phyloP scores from a whole-genome alignment of 345 rosid species.

The Euphorbia peplus region DNA sequence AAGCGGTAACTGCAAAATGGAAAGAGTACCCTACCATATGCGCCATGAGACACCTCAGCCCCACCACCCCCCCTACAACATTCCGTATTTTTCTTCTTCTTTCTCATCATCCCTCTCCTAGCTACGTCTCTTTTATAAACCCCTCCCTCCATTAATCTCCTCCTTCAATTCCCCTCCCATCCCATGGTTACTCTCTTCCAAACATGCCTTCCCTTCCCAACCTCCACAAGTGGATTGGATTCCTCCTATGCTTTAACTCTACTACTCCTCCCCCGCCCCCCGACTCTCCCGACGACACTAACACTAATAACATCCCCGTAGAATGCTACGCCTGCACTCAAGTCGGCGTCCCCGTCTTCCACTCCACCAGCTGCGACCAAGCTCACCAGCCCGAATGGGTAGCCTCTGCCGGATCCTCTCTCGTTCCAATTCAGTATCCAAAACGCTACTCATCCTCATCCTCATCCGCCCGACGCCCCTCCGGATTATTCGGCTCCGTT shows the following conservation, averaged over 20 bases:
- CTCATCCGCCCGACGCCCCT: constrained; percentile 11
- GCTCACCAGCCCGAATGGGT: constrained; percentile 92
- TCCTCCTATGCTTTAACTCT: constrained; percentile 6
- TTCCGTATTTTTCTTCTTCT: not conserved
- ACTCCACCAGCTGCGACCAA: constrained; percentile 91
- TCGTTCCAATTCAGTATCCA: constrained; percentile 66
- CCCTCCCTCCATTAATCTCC: too few relatives aligned
- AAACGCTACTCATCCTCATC: constrained; percentile 11
- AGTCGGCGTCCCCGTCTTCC: constrained; percentile 86
- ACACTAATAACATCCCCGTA: constrained; percentile 26
- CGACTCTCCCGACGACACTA: not conserved
- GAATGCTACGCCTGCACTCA: constrained; percentile 97
- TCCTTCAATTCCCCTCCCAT: constrained; percentile 29
- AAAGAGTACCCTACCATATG: not conserved
- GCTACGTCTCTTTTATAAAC: constrained; percentile 27
- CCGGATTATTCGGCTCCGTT: constrained; percentile 35
- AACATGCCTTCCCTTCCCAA: constrained; percentile 39
- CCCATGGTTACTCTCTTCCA: constrained; percentile 44
- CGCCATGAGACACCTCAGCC: not conserved
- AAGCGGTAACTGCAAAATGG: not conserved
- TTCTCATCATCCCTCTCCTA: not conserved
- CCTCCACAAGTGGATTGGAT: constrained; percentile 48
- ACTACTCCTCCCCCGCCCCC: not conserved
- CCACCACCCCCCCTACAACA: not conserved
- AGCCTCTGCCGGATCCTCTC: constrained; percentile 88